Conservation (phyloP, 106 monocot species). For the Hemerocallis citrina region DNA sequence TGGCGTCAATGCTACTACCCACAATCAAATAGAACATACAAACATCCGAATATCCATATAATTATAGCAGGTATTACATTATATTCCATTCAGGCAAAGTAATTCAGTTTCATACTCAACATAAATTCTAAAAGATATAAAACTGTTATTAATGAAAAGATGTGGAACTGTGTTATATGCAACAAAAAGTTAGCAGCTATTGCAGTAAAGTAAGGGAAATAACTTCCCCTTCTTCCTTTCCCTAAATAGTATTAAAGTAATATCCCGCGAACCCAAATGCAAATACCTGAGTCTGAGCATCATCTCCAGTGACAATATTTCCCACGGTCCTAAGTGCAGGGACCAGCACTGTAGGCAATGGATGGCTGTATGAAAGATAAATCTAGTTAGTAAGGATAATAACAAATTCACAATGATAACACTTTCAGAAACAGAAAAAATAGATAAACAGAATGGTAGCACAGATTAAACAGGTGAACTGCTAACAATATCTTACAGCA, state of each 20-base stretch:
- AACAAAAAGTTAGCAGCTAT: not conserved
- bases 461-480: not conserved
- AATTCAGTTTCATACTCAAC: too few relatives aligned
- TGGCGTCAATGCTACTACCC: too few relatives aligned
- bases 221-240: not conserved
- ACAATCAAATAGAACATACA: too few relatives aligned
- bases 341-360: conserved; percentile 24
- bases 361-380: conserved; percentile 14
- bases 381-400: not conserved
- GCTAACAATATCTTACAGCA: conserved; percentile 22
- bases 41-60: too few relatives aligned
- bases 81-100: too few relatives aligned
- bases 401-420: not conserved
- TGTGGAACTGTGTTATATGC: too few relatives aligned
- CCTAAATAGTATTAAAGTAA: not conserved
- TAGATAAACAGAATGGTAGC: not conserved
- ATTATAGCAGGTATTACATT: too few relatives aligned
- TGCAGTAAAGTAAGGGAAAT: not conserved
- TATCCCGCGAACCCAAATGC: not conserved
- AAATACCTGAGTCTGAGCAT: conserved; percentile 47
- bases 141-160: too few relatives aligned
- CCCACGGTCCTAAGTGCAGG: conserved; percentile 31
- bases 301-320: conserved; percentile 50
- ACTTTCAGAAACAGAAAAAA: not conserved
- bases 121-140: too few relatives aligned